Evolutionary conservation across 2,329 filamentous ascomycete genomes (phyloP).

Genomic region (Microsporum ferrugineum): DNA sequence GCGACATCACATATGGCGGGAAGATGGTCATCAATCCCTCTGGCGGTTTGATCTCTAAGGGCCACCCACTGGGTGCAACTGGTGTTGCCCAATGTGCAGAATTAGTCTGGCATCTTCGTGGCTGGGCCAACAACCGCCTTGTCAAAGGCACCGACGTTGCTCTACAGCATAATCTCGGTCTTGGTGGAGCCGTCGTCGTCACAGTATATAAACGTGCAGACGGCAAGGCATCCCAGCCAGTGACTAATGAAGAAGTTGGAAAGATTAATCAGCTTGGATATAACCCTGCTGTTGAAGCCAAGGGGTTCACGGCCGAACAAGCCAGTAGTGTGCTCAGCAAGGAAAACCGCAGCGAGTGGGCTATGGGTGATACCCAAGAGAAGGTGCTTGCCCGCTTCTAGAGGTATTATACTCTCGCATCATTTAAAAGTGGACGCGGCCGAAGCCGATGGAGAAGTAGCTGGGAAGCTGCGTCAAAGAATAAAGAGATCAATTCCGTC

Average conservation of each 20-base stretch:
- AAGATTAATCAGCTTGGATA: constrained; percentile 64
- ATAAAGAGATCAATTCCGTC: too few species aligned
- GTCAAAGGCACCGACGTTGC: constrained; percentile 58
- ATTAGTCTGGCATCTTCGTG: constrained; percentile 86
- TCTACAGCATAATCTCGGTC: constrained; percentile 84
- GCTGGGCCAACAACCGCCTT: constrained; percentile 86
- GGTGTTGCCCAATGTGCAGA: constrained; percentile 94
- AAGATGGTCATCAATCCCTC: constrained; percentile 80
- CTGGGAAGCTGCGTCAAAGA: too few species aligned
- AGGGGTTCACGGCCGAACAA: constrained; percentile 73
- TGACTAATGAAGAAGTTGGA: constrained; percentile 55
- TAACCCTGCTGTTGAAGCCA: constrained; percentile 81
- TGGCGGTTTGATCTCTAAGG: constrained; percentile 89
- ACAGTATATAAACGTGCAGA: constrained; percentile 82
- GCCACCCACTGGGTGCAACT: constrained; percentile 84
- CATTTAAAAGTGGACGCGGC: background rate
- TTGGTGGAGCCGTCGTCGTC: constrained; percentile 82
- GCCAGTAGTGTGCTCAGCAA: constrained; percentile 58
- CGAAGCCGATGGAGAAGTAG: too few species aligned
- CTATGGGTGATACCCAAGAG: constrained; percentile 60
- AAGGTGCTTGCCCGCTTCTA: constrained; percentile 62
- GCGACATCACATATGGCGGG: constrained; percentile 85
- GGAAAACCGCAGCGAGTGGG: constrained; percentile 59
- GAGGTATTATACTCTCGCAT: background rate
- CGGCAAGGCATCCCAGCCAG: constrained; percentile 49